A percentile compares a stretch with the other conserved stretches of the same genome.
phyloP scores from a whole-genome alignment of 305 asterid species.

The Petunia hybrid region DNA sequence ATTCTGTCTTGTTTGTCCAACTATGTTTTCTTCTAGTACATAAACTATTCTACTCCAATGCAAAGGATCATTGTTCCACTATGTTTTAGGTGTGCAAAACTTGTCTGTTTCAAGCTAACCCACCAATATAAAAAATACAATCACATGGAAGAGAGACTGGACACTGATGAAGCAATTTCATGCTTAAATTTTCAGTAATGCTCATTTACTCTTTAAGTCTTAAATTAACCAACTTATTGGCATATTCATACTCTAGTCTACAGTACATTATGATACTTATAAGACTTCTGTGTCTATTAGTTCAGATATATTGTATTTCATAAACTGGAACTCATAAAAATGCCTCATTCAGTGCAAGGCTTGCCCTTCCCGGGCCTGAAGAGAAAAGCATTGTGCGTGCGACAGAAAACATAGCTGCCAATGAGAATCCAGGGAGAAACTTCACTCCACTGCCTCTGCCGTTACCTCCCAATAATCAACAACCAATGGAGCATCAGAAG shows the following conservation, averaged over 20 bases:
- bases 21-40: neutral
- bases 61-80: conserved; percentile 21
- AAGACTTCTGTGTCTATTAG: neutral
- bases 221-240: conserved; percentile 15
- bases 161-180: neutral
- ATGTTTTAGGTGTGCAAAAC: conserved; percentile 25
- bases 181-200: neutral
- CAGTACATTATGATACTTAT: conserved; percentile 6
- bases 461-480: conserved; percentile 52
- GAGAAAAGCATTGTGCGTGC: conserved; percentile 67
- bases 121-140: neutral
- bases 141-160: neutral
- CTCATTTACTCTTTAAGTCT: neutral
- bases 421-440: conserved; percentile 50
- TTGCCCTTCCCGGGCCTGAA: conserved; percentile 92
- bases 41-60: conserved; percentile 14
- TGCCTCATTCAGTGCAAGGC: conserved; percentile 77
- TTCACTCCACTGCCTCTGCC: conserved; percentile 68
- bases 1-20: conserved; percentile 26
- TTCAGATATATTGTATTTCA: conserved; percentile 27
- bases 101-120: neutral
- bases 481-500: conserved; percentile 40
- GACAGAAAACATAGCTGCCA: conserved; percentile 51
- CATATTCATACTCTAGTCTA: neutral
- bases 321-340: conserved; percentile 20